phyloP scores from a whole-genome alignment of 1,284 basidiomycete species.

The Thecaphora thlaspeos region DNA sequence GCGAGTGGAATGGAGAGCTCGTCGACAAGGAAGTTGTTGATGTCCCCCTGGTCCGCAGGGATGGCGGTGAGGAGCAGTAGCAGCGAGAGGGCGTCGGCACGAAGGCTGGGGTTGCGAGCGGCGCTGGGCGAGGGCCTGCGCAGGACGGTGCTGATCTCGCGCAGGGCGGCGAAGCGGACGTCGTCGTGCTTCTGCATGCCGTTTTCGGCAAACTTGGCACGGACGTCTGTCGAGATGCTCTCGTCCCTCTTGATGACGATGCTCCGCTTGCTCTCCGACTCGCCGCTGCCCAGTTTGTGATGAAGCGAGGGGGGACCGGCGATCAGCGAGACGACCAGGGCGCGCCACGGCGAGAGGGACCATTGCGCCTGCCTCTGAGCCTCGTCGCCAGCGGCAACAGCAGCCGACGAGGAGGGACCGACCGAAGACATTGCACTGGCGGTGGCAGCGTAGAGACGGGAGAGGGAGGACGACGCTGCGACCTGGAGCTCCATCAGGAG shows the following conservation, averaged over 20 bases:
- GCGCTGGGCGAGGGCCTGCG: slow-evolving; percentile 25
- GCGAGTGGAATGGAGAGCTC: slow-evolving; percentile 59
- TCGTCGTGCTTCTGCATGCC: slow-evolving; percentile 64
- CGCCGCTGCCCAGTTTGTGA: slow-evolving; percentile 17
- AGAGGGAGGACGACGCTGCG: slow-evolving; percentile 19
- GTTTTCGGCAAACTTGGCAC: slow-evolving; percentile 38
- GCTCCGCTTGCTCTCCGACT: slow-evolving; percentile 9
- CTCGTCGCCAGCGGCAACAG: slow-evolving; percentile 10
- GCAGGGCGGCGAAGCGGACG: slow-evolving; percentile 87
- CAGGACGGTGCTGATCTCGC: slow-evolving; percentile 65
- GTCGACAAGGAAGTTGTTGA: slow-evolving; percentile 76
- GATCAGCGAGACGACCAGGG: slow-evolving; percentile 27
- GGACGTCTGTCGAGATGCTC: slow-evolving; percentile 37
- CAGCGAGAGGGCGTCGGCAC: slow-evolving; percentile 70
- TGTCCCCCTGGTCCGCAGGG: slow-evolving; percentile 71
- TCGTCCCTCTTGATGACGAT: not conserved
- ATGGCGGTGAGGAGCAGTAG: slow-evolving; percentile 78
- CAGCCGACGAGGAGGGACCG: slow-evolving; percentile 2
- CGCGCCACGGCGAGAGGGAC: slow-evolving; percentile 37
- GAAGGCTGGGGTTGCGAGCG: slow-evolving; percentile 50
- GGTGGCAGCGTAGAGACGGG: slow-evolving; percentile 11
- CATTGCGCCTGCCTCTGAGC: slow-evolving; percentile 13
- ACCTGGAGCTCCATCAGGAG: slow-evolving; percentile 32
- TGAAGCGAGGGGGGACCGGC: slow-evolving; percentile 27
- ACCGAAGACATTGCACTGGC: slow-evolving; percentile 4